Evolutionary conservation across 2,329 filamentous ascomycete genomes (phyloP), one percentile per base, ranked within the genome.

Genomic region (Ophiosphaerella korrae): DNA sequence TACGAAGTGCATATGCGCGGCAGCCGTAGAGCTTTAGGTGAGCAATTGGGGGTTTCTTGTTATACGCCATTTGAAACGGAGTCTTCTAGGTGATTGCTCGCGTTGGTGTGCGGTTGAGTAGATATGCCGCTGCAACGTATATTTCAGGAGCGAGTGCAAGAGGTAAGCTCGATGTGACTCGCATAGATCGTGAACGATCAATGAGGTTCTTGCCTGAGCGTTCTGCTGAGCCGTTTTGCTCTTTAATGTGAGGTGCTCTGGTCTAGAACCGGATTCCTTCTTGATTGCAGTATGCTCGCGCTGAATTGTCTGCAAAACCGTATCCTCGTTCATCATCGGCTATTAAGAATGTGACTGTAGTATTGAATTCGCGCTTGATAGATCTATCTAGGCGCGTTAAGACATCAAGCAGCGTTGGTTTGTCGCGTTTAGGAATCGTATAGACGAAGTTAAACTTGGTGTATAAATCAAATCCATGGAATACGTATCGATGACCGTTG

Each of bases 161-260:
- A 41, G 42, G 53, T 39, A 55, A 35, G 2, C 38, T 48, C 38
- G 14, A 46, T 13, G 46, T 26, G 40, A 46, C 40, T 35, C 47
- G 7, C n/a, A 49, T 48, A 16, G 37, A 53, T 50, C 9, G 40
- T 9, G 9, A 44, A n/a, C 31, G 45, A 18, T 32, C 45, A n/a
- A 62, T 51, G 7, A 51, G 35, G 11, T 23, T 46, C 34, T 53
- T 51, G 12, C 57, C 50, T 43, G 39, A 53, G 1, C 48, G 36
- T 47, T 62, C 48, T 16, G 42, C 40, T 14, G 42, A 43, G 7
- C 57, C 42, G 31, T 62, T 60, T 42, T 61, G 48, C 32, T 55
- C 45, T 13, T 45, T 39, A 3, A 18, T 48, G 24, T 50, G 13
- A 34, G 18, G 41, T 44, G 24, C 48, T 45, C 48, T 45, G 13